Evolutionary conservation across 441 rosid species (phyloP), one percentile per base, ranked within the genome.

Genomic region (Adansonia grandidieri): DNA sequence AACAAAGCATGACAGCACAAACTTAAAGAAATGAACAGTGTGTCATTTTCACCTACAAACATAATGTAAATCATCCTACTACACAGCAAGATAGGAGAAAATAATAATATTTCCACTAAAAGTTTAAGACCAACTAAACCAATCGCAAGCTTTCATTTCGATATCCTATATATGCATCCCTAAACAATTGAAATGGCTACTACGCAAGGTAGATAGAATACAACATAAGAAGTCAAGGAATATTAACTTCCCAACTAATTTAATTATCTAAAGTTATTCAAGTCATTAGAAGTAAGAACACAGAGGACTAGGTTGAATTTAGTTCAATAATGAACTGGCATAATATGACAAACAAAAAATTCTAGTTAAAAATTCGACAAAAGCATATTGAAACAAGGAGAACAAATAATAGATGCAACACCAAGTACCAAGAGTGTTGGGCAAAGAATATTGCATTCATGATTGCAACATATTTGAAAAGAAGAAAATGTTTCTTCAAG

Each of bases 391-490:
- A 75, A 75, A 45, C n/a, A 6, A 62, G n/a, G 71, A 75, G 76
- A 72, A 73, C 74, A 70, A 79, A 47, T 14, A 14, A 17, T 19
- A 54, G 56, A 62, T 22, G 64, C 74, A 64, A 57, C 7, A 32
- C 64, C 65, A 74, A 69, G 61, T 92, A 92, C 99, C 99, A 86
- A 9, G 95, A 92, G 54, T 91, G 94, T 65, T 96, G 98, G 13
- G 98, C 98, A 79, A 98, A 96, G 89, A 94, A 96, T 81, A 94
- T 96, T 57, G 98, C 82, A 81, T 94, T 96, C 99, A 94, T 96
- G 80, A 96, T 89, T 77, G 99, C 94, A 78, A 96, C 99, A 81
- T 94, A 96, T 89, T 98, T 94, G 92, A 73, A 82, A 79, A 20
- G 64, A 81, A 78, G 24, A 66, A 77, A 71, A 74, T 1, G 17